phyloP scores from a whole-genome alignment of 768 basidiomycete species.

The Pleurotus sapidus region DNA sequence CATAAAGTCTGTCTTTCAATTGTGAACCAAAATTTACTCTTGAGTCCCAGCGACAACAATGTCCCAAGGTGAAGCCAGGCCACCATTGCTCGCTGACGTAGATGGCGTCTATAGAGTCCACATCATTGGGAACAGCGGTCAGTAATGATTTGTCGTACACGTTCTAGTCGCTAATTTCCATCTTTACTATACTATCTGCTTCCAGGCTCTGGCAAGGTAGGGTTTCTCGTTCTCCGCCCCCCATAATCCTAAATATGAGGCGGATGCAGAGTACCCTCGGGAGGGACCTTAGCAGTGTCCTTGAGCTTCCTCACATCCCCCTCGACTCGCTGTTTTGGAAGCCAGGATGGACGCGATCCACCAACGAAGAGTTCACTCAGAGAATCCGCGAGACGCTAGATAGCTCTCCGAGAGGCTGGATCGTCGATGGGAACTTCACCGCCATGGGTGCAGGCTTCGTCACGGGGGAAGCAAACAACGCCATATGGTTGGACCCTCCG shows the following conservation, averaged over 20 bases:
- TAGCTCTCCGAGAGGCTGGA: slow-evolving; percentile 40
- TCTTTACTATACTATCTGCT: background rate
- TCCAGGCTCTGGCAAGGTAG: slow-evolving; percentile 30
- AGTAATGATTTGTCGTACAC: slow-evolving; percentile 7
- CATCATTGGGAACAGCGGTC: slow-evolving; percentile 54
- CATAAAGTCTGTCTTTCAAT: too few relatives aligned
- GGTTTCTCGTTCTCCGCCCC: background rate
- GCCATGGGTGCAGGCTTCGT: slow-evolving; percentile 27
- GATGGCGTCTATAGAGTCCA: slow-evolving; percentile 45
- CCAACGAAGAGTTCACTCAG: slow-evolving; percentile 25
- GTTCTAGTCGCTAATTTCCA: background rate
- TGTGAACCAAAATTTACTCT: too few relatives aligned
- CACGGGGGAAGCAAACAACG: slow-evolving; percentile 40
- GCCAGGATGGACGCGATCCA: slow-evolving; percentile 41
- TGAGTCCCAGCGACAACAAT: too few relatives aligned
- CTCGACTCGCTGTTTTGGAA: slow-evolving; percentile 48
- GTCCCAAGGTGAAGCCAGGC: background rate
- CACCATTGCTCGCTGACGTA: slow-evolving; percentile 41
- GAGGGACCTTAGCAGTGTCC: slow-evolving; percentile 34
- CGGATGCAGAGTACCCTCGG: slow-evolving; percentile 45
- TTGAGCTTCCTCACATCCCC: slow-evolving; percentile 42
- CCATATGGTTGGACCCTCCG: slow-evolving; percentile 69
- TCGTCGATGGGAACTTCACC: slow-evolving; percentile 49
- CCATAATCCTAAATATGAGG: background rate
- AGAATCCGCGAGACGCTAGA: slow-evolving; percentile 27